phyloP scores from a whole-genome alignment of 2,329 filamentous ascomycete species.

The Sporothrix globosa region DNA sequence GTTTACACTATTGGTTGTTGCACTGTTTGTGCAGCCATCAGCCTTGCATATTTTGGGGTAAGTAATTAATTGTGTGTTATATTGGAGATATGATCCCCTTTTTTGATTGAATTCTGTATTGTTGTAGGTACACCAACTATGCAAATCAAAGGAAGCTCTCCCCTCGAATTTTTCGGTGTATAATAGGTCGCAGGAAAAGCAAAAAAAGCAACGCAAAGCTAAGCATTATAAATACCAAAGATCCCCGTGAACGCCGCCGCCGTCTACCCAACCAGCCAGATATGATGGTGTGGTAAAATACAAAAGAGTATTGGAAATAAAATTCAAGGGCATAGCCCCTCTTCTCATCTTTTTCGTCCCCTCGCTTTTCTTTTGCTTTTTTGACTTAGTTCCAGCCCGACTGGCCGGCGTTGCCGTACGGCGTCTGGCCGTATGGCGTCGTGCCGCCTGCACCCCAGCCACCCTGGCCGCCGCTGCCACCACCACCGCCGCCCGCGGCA shows the following conservation, averaged over 20 bases:
- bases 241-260: constrained; percentile 27
- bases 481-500: constrained; percentile 56
- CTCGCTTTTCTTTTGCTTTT: neutral
- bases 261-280: constrained; percentile 20
- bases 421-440: constrained; percentile 51
- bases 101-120: neutral
- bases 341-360: neutral
- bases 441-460: constrained; percentile 64
- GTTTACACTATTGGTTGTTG: neutral
- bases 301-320: constrained; percentile 20
- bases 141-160: neutral
- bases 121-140: neutral
- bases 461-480: constrained; percentile 61
- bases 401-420: constrained; percentile 56
- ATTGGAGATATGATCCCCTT: neutral
- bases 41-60: constrained; percentile 16
- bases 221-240: neutral
- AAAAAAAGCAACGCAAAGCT: constrained; percentile 3
- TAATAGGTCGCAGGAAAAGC: neutral
- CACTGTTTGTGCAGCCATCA: neutral
- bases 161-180: neutral
- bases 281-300: constrained; percentile 19
- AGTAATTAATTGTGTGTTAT: neutral
- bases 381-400: constrained; percentile 52
- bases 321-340: neutral